Evolutionary conservation across 106 monocot genomes (phyloP).

Genomic region (Apostasia ramifera): DNA sequence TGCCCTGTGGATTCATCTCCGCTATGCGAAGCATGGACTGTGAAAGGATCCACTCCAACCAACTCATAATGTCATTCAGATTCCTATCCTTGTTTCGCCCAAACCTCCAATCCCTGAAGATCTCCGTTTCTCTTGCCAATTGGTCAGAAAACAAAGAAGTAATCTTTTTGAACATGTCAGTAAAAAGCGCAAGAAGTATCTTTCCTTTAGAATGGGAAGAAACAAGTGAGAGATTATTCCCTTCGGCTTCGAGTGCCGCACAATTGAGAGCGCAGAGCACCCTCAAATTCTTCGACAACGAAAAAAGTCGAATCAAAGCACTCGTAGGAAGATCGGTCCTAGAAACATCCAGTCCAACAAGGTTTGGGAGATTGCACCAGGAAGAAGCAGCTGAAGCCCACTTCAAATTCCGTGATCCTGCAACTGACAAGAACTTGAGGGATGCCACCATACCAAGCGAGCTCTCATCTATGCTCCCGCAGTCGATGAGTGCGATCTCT

Average conservation of each 20-base stretch:
- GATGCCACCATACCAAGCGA: conserved; percentile 12
- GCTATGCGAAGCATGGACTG: conserved; percentile 66
- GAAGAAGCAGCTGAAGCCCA: conserved; percentile 18
- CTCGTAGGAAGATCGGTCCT: conserved; percentile 61
- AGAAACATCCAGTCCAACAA: conserved; percentile 71
- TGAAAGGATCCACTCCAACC: conserved; percentile 90
- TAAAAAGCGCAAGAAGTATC: conserved; percentile 46
- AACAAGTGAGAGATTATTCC: conserved; percentile 17
- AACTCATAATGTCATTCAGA: conserved; percentile 51
- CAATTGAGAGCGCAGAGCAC: conserved; percentile 71
- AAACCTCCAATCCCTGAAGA: conserved; percentile 42
- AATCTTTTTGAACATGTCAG: conserved; percentile 58
- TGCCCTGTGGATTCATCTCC: conserved; percentile 50
- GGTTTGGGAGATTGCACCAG: conserved; percentile 29
- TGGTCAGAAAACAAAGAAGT: conserved; percentile 30
- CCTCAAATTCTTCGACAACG: conserved; percentile 55
- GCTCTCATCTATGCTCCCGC: conserved; percentile 17
- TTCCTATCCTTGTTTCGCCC: conserved; percentile 30
- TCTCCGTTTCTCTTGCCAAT: conserved; percentile 12
- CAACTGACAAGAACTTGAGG: conserved; percentile 17
- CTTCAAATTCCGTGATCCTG: conserved; percentile 17
- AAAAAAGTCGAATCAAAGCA: conserved; percentile 42
- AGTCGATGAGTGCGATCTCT: conserved; percentile 20
- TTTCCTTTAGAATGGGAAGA: conserved; percentile 50
- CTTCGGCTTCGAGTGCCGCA: conserved; percentile 41